Evolutionary conservation across 1,139 yeast genomes (phyloP), one percentile per base, ranked within the genome.

Genomic region (Kodamaea derodonti): DNA sequence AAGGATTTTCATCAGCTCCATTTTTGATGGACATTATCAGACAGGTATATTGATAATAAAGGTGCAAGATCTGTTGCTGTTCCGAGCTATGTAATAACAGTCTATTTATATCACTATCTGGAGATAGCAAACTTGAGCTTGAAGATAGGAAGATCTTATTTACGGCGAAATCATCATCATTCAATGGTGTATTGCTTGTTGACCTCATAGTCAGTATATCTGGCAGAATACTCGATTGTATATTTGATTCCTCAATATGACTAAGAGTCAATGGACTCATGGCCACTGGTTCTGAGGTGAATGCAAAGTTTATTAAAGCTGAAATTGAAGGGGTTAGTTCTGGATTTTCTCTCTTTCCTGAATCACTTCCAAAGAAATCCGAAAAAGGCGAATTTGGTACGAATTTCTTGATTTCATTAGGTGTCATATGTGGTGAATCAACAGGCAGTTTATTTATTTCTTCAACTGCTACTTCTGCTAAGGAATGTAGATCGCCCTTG

Each of bases 1-100:
- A 80, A 4, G 85, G 86, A 45, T 80, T 80, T 41, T 79, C 84
- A 5, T 71, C 59, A 0, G 77, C 75, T 0, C 84, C 84, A 45
- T 77, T 75, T 44, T 75, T 78, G 33, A 80, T 75, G 2, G 83
- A 75, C 73, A 80, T 68, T 33, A 80, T 77, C 9, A 75, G 72
- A 37, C 82, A 77, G 0, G 85, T 78, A 49, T 75, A 74, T 34
- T 69, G 56, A 3, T 64, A 54, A 38, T 58, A 65, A 24, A 65
- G 46, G 34, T 53, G 55, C 13, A 66, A 38, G 14, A 65, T 60
- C 36, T 66, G 72, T 27, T 62, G 64, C 17, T 59, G 60, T 36
- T 65, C 71, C 1, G 60, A 49, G 3, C 57, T 46, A 13, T 42
- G 42, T 37, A 54, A 30, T 27, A 58, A 39, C 5, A 45, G 40